phyloP scores from a whole-genome alignment of 139 green algal species.

The Ostreobium quekettii region DNA sequence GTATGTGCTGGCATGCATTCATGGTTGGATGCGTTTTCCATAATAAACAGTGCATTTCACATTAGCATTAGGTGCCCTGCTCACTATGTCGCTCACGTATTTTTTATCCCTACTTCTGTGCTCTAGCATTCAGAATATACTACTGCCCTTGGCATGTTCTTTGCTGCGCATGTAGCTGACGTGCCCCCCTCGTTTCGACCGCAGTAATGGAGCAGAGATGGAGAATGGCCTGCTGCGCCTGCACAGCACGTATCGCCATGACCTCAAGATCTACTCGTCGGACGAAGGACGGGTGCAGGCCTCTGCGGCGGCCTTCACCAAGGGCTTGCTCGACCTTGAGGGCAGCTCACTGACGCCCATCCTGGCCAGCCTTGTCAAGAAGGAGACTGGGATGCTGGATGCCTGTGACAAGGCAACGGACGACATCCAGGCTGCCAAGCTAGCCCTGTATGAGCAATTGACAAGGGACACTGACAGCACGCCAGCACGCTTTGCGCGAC shows the following conservation, averaged over 20 bases:
- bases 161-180: too few species aligned
- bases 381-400: constrained; percentile 87
- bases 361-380: constrained; percentile 84
- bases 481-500: too few species aligned
- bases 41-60: too few species aligned
- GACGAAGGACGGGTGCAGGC: constrained; percentile 90
- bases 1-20: too few species aligned
- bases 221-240: constrained; percentile 93
- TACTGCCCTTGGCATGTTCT: too few species aligned
- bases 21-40: too few species aligned
- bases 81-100: too few species aligned
- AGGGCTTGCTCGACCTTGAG: constrained; percentile 91
- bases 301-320: constrained; percentile 50
- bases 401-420: constrained; percentile 75
- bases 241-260: constrained; percentile 96
- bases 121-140: too few species aligned
- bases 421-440: constrained; percentile 68
- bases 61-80: too few species aligned
- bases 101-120: too few species aligned
- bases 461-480: constrained; percentile 53
- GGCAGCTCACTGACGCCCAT: constrained; percentile 78
- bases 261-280: constrained; percentile 98
- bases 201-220: too few species aligned
- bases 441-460: constrained; percentile 65
- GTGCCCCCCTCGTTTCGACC: too few species aligned